Conservation (phyloP, 495 filamentous ascomycete genomes). For the Margaritispora aquatica region DNA sequence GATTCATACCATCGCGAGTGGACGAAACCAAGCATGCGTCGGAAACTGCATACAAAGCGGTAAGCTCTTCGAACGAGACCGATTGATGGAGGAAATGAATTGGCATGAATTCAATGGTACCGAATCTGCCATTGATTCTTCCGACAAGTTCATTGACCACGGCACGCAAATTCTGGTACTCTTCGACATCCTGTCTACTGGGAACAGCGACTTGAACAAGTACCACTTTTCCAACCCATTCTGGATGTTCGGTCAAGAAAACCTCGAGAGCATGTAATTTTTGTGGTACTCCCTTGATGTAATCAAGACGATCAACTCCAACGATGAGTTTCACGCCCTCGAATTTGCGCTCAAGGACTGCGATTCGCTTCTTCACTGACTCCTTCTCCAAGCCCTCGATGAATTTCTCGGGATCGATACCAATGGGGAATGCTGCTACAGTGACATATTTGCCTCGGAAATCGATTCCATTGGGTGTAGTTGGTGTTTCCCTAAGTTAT, state of each 20-base stretch:
- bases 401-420: slow-evolving; percentile 96
- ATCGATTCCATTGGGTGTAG: slow-evolving; percentile 78
- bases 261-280: slow-evolving; percentile 88
- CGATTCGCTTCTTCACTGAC: slow-evolving; percentile 73
- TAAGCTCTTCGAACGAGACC: slow-evolving; percentile 82
- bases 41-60: slow-evolving; percentile 82
- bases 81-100: slow-evolving; percentile 94
- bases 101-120: slow-evolving; percentile 87
- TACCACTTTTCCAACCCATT: slow-evolving; percentile 85
- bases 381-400: slow-evolving; percentile 75
- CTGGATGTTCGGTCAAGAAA: slow-evolving; percentile 86
- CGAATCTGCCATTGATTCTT: slow-evolving; percentile 88
- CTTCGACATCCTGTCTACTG: slow-evolving; percentile 87
- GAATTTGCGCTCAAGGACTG: slow-evolving; percentile 70
- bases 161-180: slow-evolving; percentile 86
- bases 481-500: slow-evolving; percentile 55
- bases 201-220: slow-evolving; percentile 93
- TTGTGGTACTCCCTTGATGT: slow-evolving; percentile 94
- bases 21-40: slow-evolving; percentile 88
- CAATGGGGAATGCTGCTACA: slow-evolving; percentile 83
- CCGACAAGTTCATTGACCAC: slow-evolving; percentile 90
- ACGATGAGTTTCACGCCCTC: slow-evolving; percentile 85
- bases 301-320: slow-evolving; percentile 88
- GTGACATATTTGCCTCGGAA: slow-evolving; percentile 68
- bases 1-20: slow-evolving; percentile 94